phyloP scores from a whole-genome alignment of 2,329 filamentous ascomycete genomes.

The Aspergillus texensis region DNA sequence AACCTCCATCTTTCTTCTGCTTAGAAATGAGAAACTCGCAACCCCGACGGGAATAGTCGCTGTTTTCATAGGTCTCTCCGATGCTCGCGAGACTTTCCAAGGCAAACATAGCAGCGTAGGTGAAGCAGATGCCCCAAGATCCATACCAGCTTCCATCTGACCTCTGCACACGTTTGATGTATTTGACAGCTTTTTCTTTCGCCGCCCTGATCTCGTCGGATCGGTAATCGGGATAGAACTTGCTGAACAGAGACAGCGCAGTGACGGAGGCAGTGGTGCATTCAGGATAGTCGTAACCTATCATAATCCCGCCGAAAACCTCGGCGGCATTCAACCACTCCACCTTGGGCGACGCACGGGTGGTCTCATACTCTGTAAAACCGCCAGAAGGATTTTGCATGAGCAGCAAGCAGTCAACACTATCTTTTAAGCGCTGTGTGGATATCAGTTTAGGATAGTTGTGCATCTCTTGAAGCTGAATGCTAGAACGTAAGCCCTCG shows the following conservation, averaged over 20 bases:
- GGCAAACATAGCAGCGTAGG: conserved; percentile 95
- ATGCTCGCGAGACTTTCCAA: conserved; percentile 80
- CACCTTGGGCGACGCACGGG: conserved; percentile 73
- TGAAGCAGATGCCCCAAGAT: conserved; percentile 97
- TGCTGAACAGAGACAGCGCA: conserved; percentile 77
- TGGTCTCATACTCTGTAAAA: conserved; percentile 86
- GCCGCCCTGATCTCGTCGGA: conserved; percentile 72
- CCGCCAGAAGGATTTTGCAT: conserved; percentile 89
- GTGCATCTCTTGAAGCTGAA: conserved; percentile 78
- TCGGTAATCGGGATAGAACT: conserved; percentile 81
- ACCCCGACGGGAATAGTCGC: conserved; percentile 68
- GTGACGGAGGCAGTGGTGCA: conserved; percentile 96
- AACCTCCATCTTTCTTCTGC: conserved; percentile 87
- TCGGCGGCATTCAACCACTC: conserved; percentile 94
- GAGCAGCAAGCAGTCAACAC: conserved; percentile 84
- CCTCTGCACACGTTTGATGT: conserved; percentile 78
- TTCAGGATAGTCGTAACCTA: conserved; percentile 97
- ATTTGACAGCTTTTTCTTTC: conserved; percentile 72
- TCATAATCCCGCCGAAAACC: conserved; percentile 96
- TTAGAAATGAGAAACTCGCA: conserved; percentile 85
- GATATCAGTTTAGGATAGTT: conserved; percentile 75
- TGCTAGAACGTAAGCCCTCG: conserved; percentile 83
- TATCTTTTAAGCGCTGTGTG: conserved; percentile 78
- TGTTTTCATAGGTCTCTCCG: conserved; percentile 79
- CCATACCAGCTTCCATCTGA: conserved; percentile 95